Conservation (phyloP, 176 grass and related monocot species). For the Eragrostis nindensis region DNA sequence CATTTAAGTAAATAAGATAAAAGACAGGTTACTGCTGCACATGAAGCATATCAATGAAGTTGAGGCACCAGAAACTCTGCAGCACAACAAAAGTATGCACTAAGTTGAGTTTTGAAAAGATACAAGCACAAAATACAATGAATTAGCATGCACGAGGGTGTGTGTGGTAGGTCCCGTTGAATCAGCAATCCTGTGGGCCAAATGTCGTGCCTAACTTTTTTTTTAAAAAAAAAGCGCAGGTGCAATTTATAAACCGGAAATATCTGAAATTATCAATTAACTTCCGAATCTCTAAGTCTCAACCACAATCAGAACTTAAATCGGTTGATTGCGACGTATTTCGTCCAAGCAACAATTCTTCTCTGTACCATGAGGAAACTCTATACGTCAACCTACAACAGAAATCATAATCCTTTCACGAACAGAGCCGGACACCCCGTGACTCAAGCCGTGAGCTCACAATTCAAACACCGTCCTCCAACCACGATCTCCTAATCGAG, state of each 20-base stretch:
- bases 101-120: background rate
- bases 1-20: background rate
- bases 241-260: background rate
- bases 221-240: background rate
- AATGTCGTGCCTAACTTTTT: background rate
- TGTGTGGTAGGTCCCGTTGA: background rate
- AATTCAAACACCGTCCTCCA: no score
- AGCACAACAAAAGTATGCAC: background rate
- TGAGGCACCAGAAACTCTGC: background rate
- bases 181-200: background rate
- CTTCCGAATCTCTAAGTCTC: background rate
- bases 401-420: background rate
- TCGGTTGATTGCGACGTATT: background rate
- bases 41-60: background rate
- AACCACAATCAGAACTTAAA: background rate
- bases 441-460: background rate
- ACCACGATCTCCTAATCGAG: background rate
- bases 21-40: background rate
- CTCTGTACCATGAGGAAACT: background rate
- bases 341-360: background rate
- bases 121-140: background rate
- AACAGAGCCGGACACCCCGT: background rate
- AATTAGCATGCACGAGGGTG: background rate
- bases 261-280: background rate
- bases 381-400: background rate